Evolutionary conservation across 192 early-diverging fungal species (phyloP), one percentile per base, ranked within the genome.

Genomic region (Coemansia sp.): DNA sequence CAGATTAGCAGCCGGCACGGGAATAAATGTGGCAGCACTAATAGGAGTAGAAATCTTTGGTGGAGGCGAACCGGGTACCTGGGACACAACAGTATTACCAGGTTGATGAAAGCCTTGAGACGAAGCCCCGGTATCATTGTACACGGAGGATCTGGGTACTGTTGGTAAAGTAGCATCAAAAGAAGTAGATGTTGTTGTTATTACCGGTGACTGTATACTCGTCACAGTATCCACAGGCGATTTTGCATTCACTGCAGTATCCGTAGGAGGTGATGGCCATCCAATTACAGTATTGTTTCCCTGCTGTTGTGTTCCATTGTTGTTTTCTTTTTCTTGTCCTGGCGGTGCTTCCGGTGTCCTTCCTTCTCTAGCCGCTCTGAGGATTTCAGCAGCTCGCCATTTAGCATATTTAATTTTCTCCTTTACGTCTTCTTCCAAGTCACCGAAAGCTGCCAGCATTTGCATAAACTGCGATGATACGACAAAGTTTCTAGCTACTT

Each of bases 381-480:
- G 81, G 31, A 99, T 99, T 69, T 98, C 94, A 0, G 91, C 87
- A 3, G 96, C 96, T 56, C 97, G 92, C 89, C 92, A 99, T 69
- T 96, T 96, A 1, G 96, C 88, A 72, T 99, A 99, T 66, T 89
- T 93, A 61, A 98, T 91, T 77, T 96, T 99, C 64, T 93, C 89
- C 1, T 52, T 57, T 31, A 90, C 73, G 48, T 91, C 92, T 5
- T 84, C 65, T 17, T 87, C 85, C 28, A 94, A 64, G 2, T 89
- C 87, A 5, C 93, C 92, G 87, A 96, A 96, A 12, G 89, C 86
- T 30, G 87, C 90, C 17, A 97, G 61, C 7, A 96, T 55, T 59
- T 99, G 96, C 50, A 99, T 61, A 72, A 96, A 99, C 50, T 90
- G 88, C 14, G 95, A 90, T 2, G 96, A 84, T 4, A 94, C 93